phyloP scores from a whole-genome alignment of 306 rosid genomes.

The Vicia sativa region DNA sequence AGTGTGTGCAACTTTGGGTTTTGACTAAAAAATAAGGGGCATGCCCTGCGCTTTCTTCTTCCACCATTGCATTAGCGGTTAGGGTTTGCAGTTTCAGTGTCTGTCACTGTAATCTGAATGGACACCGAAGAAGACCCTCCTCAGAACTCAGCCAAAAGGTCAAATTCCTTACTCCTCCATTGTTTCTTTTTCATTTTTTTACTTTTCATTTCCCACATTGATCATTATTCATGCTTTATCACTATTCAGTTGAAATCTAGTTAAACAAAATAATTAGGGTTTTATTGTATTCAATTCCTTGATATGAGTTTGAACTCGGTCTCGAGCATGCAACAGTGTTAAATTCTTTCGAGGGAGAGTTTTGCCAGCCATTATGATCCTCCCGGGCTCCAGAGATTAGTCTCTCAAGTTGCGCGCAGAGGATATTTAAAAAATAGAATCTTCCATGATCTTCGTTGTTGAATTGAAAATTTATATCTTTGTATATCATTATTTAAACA shows the following conservation, averaged over 20 bases:
- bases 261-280: not conserved
- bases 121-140: slow-evolving; percentile 31
- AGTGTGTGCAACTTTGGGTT: not conserved
- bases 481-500: slow-evolving; percentile 24
- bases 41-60: not conserved
- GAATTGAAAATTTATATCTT: not conserved
- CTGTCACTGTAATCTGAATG: slow-evolving; percentile 14
- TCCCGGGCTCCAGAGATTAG: no score
- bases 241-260: not conserved
- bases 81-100: slow-evolving; percentile 15
- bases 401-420: no score
- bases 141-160: slow-evolving; percentile 38
- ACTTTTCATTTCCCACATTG: not conserved
- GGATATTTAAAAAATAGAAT: not conserved
- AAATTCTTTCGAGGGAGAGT: no score
- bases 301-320: not conserved
- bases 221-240: slow-evolving; percentile 20
- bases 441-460: no score
- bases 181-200: not conserved
- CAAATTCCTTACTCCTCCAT: not conserved
- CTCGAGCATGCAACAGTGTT: no score
- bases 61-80: not conserved
- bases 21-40: not conserved
- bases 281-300: not conserved
- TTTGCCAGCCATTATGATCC: no score